Evolutionary conservation across 1,284 basidiomycete species (phyloP), one percentile per base, ranked within the genome.

Genomic region (Golubevia pallescens): DNA sequence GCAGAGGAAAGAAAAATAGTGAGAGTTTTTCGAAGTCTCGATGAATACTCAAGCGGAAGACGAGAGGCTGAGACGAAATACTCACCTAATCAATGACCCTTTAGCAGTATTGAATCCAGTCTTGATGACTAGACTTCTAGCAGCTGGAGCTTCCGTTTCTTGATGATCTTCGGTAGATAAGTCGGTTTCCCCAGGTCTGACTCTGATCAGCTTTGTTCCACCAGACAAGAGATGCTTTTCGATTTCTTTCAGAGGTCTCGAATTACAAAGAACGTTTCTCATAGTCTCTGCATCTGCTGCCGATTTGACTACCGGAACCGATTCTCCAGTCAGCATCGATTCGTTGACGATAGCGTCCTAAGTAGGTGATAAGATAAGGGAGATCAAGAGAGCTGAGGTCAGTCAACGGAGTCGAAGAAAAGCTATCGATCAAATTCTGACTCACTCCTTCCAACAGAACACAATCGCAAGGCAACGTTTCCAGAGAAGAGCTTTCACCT

Each of bases 281-380:
- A 71, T 57, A 13, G 62, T 54, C 38, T 24, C 19, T 19, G 23
- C 24, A 0, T 63, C 51, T 32, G 66, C 56, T 56, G 71, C 62
- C 0, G 62, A 21, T 57, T 75, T 75, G 57, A 63, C 58, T 0
- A 74, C 69, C 2, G 73, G 73, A 0, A 74, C 69, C 13, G 68
- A 65, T 58, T 75, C 73, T n/a, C 73, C 73, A 3, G 73, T 74
- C 19, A 75, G 62, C 73, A 75, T 75, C 14, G 68, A 55, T 53
- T 75, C 73, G 65, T 69, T 68, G 21, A 68, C 68, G 55, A 75
- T 70, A 52, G 64, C 68, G 24, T 69, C 72, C n/a, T n/a, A n/a
- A n/a, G n/a, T n/a, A n/a, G n/a, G n/a, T n/a, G n/a, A n/a, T n/a
- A n/a, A n/a, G n/a, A n/a, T n/a, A n/a, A n/a, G n/a, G n/a, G n/a